Conservation (phyloP, 371 early-diverging fungal genomes). For the Mycotypha africana region DNA sequence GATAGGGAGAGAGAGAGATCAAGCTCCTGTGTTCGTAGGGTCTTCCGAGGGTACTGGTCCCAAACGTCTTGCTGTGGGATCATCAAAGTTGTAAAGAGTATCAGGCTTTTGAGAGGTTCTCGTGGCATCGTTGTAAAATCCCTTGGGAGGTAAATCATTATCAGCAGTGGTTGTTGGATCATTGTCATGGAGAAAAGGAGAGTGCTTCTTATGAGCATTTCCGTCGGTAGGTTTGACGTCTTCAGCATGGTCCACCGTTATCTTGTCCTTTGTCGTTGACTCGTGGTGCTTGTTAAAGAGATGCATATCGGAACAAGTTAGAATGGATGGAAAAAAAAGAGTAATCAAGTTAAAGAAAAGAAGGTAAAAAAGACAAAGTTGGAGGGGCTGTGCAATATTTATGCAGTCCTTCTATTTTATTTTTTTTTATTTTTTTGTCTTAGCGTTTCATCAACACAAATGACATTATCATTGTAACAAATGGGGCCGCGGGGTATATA, state of each 20-base stretch:
- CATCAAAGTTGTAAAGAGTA: slow-evolving; percentile 22
- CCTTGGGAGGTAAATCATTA: slow-evolving; percentile 24
- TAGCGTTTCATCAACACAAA: too few relatives aligned
- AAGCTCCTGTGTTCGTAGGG: slow-evolving; percentile 31
- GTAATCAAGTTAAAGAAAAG: too few relatives aligned
- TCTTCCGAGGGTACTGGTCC: slow-evolving; percentile 23
- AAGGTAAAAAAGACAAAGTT: too few relatives aligned
- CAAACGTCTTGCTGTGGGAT: slow-evolving; percentile 23
- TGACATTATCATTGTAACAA: too few relatives aligned
- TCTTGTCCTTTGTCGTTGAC: neutral
- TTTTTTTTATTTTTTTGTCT: too few relatives aligned
- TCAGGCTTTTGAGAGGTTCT: slow-evolving; percentile 17
- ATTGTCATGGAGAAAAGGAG: neutral
- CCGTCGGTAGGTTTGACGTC: neutral
- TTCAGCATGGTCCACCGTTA: neutral
- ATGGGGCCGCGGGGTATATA: too few relatives aligned
- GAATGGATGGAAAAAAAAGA: too few relatives aligned
- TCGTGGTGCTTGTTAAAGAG: neutral
- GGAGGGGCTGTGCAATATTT: too few relatives aligned
- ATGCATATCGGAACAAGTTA: too few relatives aligned
- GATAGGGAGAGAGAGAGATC: too few relatives aligned
- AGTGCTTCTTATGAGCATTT: slow-evolving; percentile 1
- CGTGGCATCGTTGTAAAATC: slow-evolving; percentile 27
- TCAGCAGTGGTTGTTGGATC: too few relatives aligned
- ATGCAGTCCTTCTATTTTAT: too few relatives aligned